These are phyloP conservation scores for Xylariomycetidae sp. DNA, from an alignment of 2,329 filamentous ascomycete species.

Conservation along the genomic window DNA sequence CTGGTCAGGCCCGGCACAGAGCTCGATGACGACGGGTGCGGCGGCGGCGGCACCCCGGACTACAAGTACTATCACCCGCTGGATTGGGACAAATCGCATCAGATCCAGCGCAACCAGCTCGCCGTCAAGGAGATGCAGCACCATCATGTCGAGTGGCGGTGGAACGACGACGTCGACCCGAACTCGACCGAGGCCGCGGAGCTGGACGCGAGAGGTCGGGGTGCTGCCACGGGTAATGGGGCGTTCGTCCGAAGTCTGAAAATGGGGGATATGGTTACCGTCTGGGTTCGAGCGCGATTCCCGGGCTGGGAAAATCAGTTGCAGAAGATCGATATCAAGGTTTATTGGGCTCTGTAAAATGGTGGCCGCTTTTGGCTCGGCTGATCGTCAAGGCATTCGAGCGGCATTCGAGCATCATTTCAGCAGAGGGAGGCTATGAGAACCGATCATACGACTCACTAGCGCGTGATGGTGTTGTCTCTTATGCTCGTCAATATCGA, in stretches of 20 bases:
- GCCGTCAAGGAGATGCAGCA: constrained; percentile 30
- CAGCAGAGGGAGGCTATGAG: too few species aligned
- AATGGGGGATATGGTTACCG: constrained; percentile 56
- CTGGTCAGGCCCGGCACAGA: constrained; percentile 11
- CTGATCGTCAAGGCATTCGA: too few species aligned
- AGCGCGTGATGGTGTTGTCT: too few species aligned
- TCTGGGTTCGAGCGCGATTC: constrained; percentile 58
- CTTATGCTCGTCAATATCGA: too few species aligned
- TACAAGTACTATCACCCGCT: constrained; percentile 34
- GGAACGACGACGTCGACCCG: constrained; percentile 41
- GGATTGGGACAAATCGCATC: constrained; percentile 28
- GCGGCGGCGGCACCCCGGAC: too few species aligned
- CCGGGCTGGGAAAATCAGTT: constrained; percentile 49
- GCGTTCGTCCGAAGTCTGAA: constrained; percentile 51
- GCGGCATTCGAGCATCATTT: too few species aligned
- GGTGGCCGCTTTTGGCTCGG: too few species aligned
- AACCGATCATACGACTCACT: too few species aligned
- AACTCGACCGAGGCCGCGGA: constrained; percentile 35
- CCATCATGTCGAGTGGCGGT: constrained; percentile 51
- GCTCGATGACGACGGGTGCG: too few species aligned
- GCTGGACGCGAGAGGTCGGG: constrained; percentile 42
- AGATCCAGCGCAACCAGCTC: constrained; percentile 44
- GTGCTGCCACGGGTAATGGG: constrained; percentile 46
- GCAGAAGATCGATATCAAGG: constrained; percentile 45
- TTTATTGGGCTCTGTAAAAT: constrained; percentile 53